Evolutionary conservation across 1,284 basidiomycete genomes (phyloP).

Genomic region (Sparassis latifolia): DNA sequence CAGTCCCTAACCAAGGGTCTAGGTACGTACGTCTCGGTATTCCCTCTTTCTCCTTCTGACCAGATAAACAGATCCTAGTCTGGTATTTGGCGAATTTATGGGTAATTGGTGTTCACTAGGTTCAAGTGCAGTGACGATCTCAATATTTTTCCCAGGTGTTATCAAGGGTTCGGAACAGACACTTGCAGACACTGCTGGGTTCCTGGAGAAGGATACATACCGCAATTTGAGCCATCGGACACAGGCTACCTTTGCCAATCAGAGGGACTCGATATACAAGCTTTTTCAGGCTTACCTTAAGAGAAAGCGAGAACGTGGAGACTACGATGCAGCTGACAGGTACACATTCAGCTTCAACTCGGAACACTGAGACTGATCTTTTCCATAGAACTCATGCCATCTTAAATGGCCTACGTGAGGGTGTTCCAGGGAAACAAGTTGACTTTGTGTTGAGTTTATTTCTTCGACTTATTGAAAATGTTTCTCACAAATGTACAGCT

Average conservation of each 20-base stretch:
- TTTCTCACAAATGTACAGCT: conserved; percentile 31
- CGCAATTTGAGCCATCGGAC: conserved; percentile 40
- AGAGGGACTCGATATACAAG: conserved; percentile 43
- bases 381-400: conserved; percentile 44
- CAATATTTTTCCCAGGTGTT: conserved; percentile 36
- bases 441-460: conserved; percentile 43
- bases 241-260: conserved; percentile 47
- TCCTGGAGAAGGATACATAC: conserved; percentile 42
- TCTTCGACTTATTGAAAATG: not conserved
- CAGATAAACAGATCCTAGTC: conserved; percentile 42
- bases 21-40: conserved; percentile 29
- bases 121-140: too few relatives aligned
- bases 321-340: conserved; percentile 62
- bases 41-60: not conserved
- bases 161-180: conserved; percentile 62
- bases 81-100: conserved; percentile 66
- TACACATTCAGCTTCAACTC: conserved; percentile 15
- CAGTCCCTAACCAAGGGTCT: conserved; percentile 48
- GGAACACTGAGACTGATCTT: not conserved
- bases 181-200: conserved; percentile 27
- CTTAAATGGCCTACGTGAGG: conserved; percentile 31
- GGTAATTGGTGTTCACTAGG: conserved; percentile 29
- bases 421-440: conserved; percentile 36
- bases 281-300: conserved; percentile 51
- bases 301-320: conserved; percentile 36